Evolutionary conservation across 2,329 filamentous ascomycete genomes (phyloP).

Genomic region (Trichophyton benhamiae): DNA sequence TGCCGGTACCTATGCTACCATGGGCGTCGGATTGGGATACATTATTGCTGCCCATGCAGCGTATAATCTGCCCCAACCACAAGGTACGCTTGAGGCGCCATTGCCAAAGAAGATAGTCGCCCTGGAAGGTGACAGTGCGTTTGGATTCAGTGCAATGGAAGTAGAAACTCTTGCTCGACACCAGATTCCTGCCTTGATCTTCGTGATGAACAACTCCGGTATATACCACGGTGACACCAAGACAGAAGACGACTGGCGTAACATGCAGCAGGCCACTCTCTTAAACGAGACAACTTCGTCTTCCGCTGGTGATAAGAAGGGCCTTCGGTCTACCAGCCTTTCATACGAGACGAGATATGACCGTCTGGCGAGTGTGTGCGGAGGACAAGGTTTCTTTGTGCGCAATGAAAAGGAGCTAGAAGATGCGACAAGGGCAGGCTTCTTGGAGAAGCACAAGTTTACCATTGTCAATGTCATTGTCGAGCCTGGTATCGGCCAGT

Average conservation of each 20-base stretch:
- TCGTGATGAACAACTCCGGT: conserved; percentile 45
- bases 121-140: conserved; percentile 45
- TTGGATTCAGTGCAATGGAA: conserved; percentile 45
- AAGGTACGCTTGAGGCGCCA: conserved; percentile 18
- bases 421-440: conserved; percentile 40
- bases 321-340: conserved; percentile 39
- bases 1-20: conserved; percentile 47
- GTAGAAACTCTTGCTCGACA: conserved; percentile 46
- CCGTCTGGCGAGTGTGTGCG: conserved; percentile 43
- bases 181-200: conserved; percentile 43
- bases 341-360: conserved; percentile 46
- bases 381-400: conserved; percentile 42
- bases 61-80: conserved; percentile 35
- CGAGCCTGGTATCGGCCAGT: conserved; percentile 37
- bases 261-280: conserved; percentile 32
- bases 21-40: conserved; percentile 48
- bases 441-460: conserved; percentile 33
- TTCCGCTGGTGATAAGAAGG: conserved; percentile 16
- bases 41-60: conserved; percentile 45
- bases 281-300: conserved; percentile 17
- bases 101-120: conserved; percentile 42
- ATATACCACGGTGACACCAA: conserved; percentile 37
- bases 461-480: conserved; percentile 46
- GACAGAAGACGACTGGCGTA: conserved; percentile 33
- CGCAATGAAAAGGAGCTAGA: conserved; percentile 41